phyloP scores from a whole-genome alignment of 768 basidiomycete genomes.

The Kwoniella heveanensis region DNA sequence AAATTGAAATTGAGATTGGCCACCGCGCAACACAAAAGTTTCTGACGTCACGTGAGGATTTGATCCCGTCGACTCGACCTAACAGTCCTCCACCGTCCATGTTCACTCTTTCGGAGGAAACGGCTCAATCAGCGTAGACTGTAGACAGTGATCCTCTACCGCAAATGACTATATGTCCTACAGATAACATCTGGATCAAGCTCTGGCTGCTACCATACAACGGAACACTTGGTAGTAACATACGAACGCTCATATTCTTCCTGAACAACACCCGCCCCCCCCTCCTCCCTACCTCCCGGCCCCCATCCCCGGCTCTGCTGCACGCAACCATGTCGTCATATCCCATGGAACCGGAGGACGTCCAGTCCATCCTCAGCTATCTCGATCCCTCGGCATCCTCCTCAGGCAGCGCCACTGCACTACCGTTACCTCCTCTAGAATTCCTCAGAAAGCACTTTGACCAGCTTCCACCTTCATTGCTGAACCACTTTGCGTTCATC shows the following conservation, averaged over 20 bases:
- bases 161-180: background rate
- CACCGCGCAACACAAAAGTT: constrained; percentile 13
- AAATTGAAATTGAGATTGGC: constrained; percentile 5
- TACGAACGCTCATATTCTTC: no score
- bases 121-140: background rate
- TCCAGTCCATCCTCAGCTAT: constrained; percentile 36
- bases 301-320: no score
- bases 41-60: constrained; percentile 36
- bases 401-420: constrained; percentile 1
- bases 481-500: constrained; percentile 31
- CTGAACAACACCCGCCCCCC: no score
- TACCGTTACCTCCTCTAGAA: constrained; percentile 38
- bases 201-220: no score
- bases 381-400: constrained; percentile 33
- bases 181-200: no score
- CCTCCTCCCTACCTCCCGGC: no score
- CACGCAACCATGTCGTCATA: constrained; percentile 9
- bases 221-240: no score
- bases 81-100: constrained; percentile 5
- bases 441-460: constrained; percentile 42
- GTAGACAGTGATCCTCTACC: background rate
- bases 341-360: constrained; percentile 26
- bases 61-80: constrained; percentile 5
- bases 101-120: background rate
- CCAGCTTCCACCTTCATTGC: constrained; percentile 36